Conservation (phyloP, 345 rosid species). For the Eucalyptus brandiana region DNA sequence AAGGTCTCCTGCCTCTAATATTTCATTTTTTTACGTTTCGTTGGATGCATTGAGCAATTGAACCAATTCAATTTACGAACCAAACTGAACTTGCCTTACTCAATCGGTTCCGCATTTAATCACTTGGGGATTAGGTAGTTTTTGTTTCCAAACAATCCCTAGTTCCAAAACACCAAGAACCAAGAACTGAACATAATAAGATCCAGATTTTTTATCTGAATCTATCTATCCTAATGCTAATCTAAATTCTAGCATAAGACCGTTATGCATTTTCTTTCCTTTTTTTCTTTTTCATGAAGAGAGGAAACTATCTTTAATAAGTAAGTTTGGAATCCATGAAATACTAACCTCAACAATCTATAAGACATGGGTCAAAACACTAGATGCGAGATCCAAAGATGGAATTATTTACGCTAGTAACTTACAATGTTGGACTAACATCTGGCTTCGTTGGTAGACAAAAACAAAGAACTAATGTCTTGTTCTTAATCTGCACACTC, state of each 20-base stretch:
- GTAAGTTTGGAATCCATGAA: background rate
- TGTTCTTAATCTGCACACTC: background rate
- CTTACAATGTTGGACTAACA: background rate
- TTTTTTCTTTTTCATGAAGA: background rate
- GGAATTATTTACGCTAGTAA: background rate
- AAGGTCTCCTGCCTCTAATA: background rate
- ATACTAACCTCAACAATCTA: background rate
- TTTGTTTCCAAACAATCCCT: background rate
- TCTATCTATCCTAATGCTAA: background rate
- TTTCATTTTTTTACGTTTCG: no score
- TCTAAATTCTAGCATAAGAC: background rate
- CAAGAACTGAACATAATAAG: background rate
- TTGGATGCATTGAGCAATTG: background rate
- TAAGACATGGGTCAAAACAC: background rate
- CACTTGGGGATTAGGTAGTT: background rate
- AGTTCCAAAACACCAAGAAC: background rate
- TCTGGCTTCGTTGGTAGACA: background rate
- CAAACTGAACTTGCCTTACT: background rate
- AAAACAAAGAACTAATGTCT: background rate
- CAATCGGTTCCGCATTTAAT: fast-evolving
- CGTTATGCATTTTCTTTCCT: no score
- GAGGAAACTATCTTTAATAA: background rate
- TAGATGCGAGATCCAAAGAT: background rate
- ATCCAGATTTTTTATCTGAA: no score
- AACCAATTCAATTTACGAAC: no score